Evolutionary conservation across 768 basidiomycete genomes (phyloP), one percentile per base, ranked within the genome.

Genomic region (Tulasnella sp.): DNA sequence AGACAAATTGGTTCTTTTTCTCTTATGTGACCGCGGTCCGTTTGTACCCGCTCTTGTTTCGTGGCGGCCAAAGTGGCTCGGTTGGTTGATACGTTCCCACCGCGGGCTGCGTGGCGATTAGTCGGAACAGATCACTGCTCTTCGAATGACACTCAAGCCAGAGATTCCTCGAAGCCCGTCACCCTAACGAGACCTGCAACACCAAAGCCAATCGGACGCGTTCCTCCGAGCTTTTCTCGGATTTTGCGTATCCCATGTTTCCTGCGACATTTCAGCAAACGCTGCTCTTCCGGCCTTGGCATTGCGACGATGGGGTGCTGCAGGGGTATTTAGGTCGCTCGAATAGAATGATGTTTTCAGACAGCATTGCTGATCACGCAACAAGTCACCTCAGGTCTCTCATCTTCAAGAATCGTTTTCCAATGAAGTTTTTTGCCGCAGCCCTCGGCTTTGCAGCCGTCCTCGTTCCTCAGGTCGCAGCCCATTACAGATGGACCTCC

Each of bases 401-500:
- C n/a, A n/a, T n/a, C 7, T 7, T 52, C 52, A 21, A 52, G 52
- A n/a, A 52, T 10, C n/a, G 52, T n/a, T 52, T 52, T 52, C 52
- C 52, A 24, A 68, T 68, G 62, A 68, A 68, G 34, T 36, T 68
- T 36, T 68, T 68, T 34, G 62, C 62, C 34, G 62, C 34, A 31
- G 62, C 62, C 14, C 27, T 68, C 18, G 31, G 36, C 38, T 12
- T 76, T 48, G 42, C 52, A 14, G 44, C 75, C 46, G 46, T n/a
- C 3, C 24, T 76, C 34, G 27, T 76, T 19, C 75, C 75, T 16
- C 44, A 31, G 27, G 52, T 76, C 39, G 44, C 39, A 31, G 75
- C 75, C 27, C 75, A 76, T 44, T 76, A 76, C 24, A 40, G 75
- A 40, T 76, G 24, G 48, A 76, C 75, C n/a, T 24, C 75, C n/a